These are phyloP conservation scores for Diaporthe vaccinii DNA, from an alignment of 2,329 filamentous ascomycete species.

Conservation along the genomic window DNA sequence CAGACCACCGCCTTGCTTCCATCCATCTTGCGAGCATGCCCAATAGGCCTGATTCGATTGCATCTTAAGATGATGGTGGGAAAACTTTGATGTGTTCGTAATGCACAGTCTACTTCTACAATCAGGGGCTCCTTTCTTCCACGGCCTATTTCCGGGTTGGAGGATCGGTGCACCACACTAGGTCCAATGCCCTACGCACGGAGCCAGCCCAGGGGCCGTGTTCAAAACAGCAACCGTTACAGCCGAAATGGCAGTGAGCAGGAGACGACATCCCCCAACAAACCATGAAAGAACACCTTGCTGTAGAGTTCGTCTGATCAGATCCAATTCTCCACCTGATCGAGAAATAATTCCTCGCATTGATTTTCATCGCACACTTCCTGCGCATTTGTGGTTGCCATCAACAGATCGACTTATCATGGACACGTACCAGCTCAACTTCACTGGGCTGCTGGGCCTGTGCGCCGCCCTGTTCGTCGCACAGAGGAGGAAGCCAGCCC, in stretches of 20 bases:
- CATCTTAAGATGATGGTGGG: too few relatives aligned
- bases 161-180: slow-evolving; percentile 15
- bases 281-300: slow-evolving; percentile 17
- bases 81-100: too few relatives aligned
- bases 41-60: neutral
- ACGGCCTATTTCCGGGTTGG: neutral
- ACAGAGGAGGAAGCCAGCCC: slow-evolving; percentile 40
- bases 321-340: neutral
- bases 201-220: slow-evolving; percentile 30
- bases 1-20: neutral
- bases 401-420: slow-evolving; percentile 37
- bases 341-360: neutral
- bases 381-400: too few relatives aligned
- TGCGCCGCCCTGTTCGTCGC: slow-evolving; percentile 48
- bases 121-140: accelerated
- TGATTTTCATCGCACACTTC: neutral
- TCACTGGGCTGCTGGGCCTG: slow-evolving; percentile 50
- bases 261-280: neutral
- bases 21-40: neutral
- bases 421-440: slow-evolving; percentile 52
- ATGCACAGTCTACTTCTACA: neutral
- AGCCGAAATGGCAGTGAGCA: slow-evolving; percentile 12
- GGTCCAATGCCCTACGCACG: slow-evolving; percentile 30
- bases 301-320: slow-evolving; percentile 2
- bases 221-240: slow-evolving; percentile 36